Conservation (phyloP, 805 yeast species). For the Zygotorulaspora sp. region DNA sequence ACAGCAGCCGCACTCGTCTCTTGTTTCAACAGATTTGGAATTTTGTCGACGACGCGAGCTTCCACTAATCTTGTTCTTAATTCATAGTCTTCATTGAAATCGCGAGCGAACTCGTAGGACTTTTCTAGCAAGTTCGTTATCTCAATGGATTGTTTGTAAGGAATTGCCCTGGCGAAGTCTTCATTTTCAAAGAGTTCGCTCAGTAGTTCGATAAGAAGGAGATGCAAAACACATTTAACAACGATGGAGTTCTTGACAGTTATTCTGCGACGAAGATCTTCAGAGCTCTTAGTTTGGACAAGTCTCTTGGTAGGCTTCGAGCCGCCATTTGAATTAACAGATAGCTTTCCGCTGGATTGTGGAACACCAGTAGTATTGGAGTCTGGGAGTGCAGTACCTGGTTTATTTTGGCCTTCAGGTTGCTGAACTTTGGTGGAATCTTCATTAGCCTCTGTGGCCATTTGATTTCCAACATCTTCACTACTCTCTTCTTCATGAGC, state of each 20-base stretch:
- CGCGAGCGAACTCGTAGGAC: slow-evolving; percentile 78
- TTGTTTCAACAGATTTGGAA: slow-evolving; percentile 88
- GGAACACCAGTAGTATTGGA: not conserved
- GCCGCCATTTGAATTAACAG: slow-evolving; percentile 4
- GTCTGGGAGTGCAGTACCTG: not conserved
- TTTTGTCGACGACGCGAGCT: slow-evolving; percentile 84
- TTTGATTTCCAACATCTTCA: slow-evolving; percentile 37
- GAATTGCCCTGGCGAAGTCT: slow-evolving; percentile 61
- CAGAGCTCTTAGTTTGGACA: slow-evolving; percentile 31
- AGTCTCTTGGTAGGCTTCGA: slow-evolving; percentile 16
- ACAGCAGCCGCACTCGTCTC: slow-evolving; percentile 90
- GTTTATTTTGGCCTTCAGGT: not conserved
- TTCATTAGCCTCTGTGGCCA: slow-evolving; percentile 19
- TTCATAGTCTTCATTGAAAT: slow-evolving; percentile 84
- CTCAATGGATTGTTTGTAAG: slow-evolving; percentile 57
- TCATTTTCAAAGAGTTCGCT: slow-evolving; percentile 75
- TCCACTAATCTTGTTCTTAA: slow-evolving; percentile 85
- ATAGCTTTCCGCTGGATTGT: not conserved
- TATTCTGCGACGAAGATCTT: slow-evolving; percentile 41
- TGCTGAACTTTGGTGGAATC: slow-evolving; percentile 5
- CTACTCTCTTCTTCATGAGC: slow-evolving; percentile 35
- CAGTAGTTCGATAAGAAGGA: slow-evolving; percentile 80
- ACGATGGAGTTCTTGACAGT: slow-evolving; percentile 71
- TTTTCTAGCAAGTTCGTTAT: slow-evolving; percentile 56
- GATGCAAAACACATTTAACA: slow-evolving; percentile 85